These are phyloP conservation scores for Globisporangium recalcitrans DNA, from an alignment of 352 stramenopile species.

Conservation along the genomic window DNA sequence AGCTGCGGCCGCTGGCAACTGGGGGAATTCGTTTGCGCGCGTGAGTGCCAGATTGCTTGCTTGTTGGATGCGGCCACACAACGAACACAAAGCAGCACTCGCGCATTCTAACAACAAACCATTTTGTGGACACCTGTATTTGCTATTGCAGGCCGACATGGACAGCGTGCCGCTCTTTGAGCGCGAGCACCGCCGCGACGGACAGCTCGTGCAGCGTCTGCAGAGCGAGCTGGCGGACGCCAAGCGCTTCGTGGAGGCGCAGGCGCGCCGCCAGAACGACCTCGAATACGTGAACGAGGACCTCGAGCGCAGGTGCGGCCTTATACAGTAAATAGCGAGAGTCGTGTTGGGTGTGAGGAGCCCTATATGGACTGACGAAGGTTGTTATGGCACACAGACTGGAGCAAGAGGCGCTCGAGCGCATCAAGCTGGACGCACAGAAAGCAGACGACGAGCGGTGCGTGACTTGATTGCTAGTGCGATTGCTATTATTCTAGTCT, in stretches of 20 bases:
- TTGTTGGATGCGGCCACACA: not conserved
- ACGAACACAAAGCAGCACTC: not conserved
- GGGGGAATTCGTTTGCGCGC: constrained; percentile 44
- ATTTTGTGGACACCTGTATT: no score
- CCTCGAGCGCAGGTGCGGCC: constrained; percentile 54
- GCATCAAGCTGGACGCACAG: constrained; percentile 75
- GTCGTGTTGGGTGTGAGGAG: not conserved
- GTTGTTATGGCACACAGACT: constrained; percentile 19
- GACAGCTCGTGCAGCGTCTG: constrained; percentile 74
- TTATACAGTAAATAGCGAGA: not conserved
- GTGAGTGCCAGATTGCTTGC: constrained; percentile 14
- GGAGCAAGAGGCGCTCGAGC: constrained; percentile 79
- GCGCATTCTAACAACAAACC: not conserved
- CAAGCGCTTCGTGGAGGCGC: constrained; percentile 80
- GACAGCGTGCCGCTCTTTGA: constrained; percentile 83
- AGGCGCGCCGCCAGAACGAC: constrained; percentile 79
- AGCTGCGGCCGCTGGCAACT: constrained; percentile 35
- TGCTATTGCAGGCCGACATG: constrained; percentile 52
- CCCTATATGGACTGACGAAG: not conserved
- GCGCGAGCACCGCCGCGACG: constrained; percentile 81
- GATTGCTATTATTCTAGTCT: constrained; percentile 5
- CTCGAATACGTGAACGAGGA: constrained; percentile 87
- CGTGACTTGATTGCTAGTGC: constrained; percentile 11
- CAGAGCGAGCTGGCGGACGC: constrained; percentile 82
- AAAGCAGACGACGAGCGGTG: constrained; percentile 82